phyloP scores from a whole-genome alignment of 2,329 filamentous ascomycete species.

The Alternaria sp. region DNA sequence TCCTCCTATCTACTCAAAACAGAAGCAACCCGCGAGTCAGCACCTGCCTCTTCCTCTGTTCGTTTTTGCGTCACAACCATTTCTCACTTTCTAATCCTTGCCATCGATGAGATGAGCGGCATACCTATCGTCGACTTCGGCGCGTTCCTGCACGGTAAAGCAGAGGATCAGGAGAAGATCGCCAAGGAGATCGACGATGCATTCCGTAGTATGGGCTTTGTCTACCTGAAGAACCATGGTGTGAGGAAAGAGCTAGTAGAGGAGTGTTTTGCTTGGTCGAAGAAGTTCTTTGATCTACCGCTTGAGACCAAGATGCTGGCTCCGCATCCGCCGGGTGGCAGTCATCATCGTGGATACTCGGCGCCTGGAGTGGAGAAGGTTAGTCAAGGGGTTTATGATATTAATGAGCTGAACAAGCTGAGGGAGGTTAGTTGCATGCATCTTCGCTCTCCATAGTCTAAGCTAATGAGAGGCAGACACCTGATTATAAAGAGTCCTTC shows the following conservation, averaged over 20 bases:
- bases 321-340: constrained; percentile 49
- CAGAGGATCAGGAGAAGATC: constrained; percentile 22
- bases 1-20: not conserved
- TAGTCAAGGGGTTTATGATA: constrained; percentile 34
- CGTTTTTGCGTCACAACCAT: not conserved
- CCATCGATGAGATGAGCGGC: not conserved
- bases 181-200: constrained; percentile 48
- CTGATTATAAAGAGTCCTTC: constrained; percentile 46
- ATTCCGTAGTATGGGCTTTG: constrained; percentile 50
- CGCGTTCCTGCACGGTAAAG: constrained; percentile 23
- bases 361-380: constrained; percentile 49
- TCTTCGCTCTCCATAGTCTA: not conserved
- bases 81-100: not conserved
- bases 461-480: constrained; percentile 12
- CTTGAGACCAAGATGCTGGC: constrained; percentile 46
- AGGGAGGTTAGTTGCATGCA: constrained; percentile 5
- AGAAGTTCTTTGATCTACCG: constrained; percentile 48
- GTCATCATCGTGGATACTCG: constrained; percentile 51
- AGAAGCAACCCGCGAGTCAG: not conserved
- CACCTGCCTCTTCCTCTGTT: not conserved
- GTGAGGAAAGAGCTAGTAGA: constrained; percentile 39
- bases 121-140: constrained; percentile 43
- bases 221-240: constrained; percentile 51
- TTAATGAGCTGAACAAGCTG: constrained; percentile 21
- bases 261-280: constrained; percentile 38